Conservation (phyloP, 768 basidiomycete genomes). For the Trametes elegans region DNA sequence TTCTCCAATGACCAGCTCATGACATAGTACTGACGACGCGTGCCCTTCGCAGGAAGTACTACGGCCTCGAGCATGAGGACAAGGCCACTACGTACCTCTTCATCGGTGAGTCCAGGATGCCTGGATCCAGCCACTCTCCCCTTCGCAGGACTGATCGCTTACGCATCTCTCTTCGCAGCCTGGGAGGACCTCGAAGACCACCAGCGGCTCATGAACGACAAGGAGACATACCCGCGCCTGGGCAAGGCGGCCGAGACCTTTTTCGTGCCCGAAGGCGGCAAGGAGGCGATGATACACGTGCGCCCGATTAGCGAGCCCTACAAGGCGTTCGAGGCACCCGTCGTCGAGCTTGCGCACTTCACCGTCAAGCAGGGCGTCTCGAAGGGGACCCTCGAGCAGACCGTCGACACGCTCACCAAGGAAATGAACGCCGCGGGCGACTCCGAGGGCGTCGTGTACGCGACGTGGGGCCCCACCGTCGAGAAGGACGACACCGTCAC, state of each 20-base stretch:
- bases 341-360: slow-evolving; percentile 10
- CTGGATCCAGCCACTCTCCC: too few species aligned
- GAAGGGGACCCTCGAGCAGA: not conserved
- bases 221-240: slow-evolving; percentile 12
- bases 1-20: not conserved
- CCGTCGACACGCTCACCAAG: slow-evolving; percentile 1
- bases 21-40: not conserved
- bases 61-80: slow-evolving; percentile 20
- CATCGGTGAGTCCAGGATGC: slow-evolving; percentile 18
- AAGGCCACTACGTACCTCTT: slow-evolving; percentile 12
- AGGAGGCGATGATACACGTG: slow-evolving; percentile 4
- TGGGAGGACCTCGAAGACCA: slow-evolving; percentile 20
- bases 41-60: slow-evolving; percentile 11
- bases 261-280: not conserved
- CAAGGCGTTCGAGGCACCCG: slow-evolving; percentile 13
- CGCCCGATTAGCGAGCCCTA: slow-evolving; percentile 6
- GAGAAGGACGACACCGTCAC: slow-evolving; percentile 6
- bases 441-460: not conserved
- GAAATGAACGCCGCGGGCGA: not conserved
- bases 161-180: not conserved
- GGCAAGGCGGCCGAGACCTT: not conserved
- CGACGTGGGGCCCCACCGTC: slow-evolving; percentile 5
- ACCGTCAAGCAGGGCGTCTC: slow-evolving; percentile 8
- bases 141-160: too few species aligned
- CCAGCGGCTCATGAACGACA: slow-evolving; percentile 12